Base-by-base conservation (phyloP, 805 yeast species). In the Hanseniaspora vineae region DNA sequence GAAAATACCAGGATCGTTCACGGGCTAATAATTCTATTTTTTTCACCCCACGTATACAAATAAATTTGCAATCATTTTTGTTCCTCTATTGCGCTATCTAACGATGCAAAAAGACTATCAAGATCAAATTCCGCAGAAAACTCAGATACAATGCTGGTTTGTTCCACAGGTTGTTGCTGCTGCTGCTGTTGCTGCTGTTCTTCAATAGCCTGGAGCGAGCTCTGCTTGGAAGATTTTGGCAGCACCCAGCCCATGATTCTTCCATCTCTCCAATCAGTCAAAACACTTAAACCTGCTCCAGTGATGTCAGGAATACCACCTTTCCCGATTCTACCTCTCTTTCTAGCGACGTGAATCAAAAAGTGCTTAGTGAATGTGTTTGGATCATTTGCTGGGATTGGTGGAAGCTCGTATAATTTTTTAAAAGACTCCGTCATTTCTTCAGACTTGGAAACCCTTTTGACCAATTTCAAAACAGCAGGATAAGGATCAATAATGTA, bases 181-280 rank as follows among this genome's bases (percentile, higher is more conserved):
- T 72, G 73, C 55, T 64, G 66, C 44, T 66, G 67, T 18, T 72
- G 73, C 17, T 66, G 71, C 20, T 54, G 59, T 15, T 55, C 53
- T 31, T 58, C 54, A 18, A 58, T 49, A 18, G 57, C 51, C 46
- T 46, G 51, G 43, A 54, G 52, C 18, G 56, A 58, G 14, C 55
- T 51, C 19, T 63, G 66, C 55, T 74, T 73, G 12, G 79, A 70
- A 33, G 73, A 69, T 42, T 68, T 81, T 45, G 96, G 95, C 56
- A 80, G 67, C 2, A 85, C 78, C 96, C 96, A 92, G 44, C 97
- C 95, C 48, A 81, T 66, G 57, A 92, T 79, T 62, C 92, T 78
- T 50, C 98, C 98, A 65, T 89, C 97, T 67, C 96, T 80, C 97
- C 97, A 92, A 67, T 92, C 98, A 58, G 77, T 86, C 60, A 92